A percentile compares a stretch with the other conserved stretches of the same genome.
These are phyloP conservation scores for Dendrobium officinale DNA, from an alignment of 106 monocot species.

Conservation along the genomic window DNA sequence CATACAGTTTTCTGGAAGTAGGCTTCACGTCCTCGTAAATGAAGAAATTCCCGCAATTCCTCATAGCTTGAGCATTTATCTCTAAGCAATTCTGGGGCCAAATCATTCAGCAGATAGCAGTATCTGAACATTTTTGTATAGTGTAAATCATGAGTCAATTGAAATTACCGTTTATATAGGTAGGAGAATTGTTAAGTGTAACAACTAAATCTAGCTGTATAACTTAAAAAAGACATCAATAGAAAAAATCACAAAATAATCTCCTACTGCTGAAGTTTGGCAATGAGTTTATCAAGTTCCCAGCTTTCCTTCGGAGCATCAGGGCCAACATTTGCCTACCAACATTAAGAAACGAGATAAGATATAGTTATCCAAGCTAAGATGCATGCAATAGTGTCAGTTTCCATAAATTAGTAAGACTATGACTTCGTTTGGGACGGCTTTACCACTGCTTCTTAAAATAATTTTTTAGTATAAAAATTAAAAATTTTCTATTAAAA, in stretches of 20 bases:
- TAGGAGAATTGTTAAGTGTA: neutral
- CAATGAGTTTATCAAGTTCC: conserved; percentile 79
- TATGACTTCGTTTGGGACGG: no score
- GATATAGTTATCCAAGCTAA: neutral
- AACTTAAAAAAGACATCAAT: neutral
- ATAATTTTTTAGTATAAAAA: no score
- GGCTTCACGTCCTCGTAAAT: conserved; percentile 77
- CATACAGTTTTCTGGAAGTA: conserved; percentile 82
- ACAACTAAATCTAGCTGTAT: neutral
- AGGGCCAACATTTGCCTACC: conserved; percentile 69
- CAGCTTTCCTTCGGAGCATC: conserved; percentile 69
- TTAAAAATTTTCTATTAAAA: no score
- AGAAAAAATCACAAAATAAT: neutral
- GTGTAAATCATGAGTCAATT: neutral
- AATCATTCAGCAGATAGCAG: conserved; percentile 80
- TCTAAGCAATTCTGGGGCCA: conserved; percentile 67
- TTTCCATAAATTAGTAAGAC: neutral
- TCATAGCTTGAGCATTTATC: conserved; percentile 64
- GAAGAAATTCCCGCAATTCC: conserved; percentile 69
- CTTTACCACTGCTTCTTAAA: no score
- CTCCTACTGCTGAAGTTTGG: conserved; percentile 91
- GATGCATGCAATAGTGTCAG: neutral
- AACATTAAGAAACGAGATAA: neutral
- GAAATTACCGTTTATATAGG: neutral
- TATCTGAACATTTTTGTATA: conserved; percentile 40